phyloP scores from a whole-genome alignment of 2,329 filamentous ascomycete species.

The Blastomyces emzantsi region DNA sequence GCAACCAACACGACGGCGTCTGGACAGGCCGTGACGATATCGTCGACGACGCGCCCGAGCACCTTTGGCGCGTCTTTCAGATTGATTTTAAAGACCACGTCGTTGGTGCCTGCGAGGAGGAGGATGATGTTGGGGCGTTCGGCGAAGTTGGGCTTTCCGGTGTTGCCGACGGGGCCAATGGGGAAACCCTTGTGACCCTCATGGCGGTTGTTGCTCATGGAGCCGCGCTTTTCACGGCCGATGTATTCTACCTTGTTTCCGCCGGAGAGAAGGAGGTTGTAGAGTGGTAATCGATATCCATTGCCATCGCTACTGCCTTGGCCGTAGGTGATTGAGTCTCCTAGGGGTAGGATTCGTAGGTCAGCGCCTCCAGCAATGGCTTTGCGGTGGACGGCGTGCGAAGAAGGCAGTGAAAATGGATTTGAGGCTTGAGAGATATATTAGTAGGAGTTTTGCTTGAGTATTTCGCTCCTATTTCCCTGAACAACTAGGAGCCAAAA shows the following conservation, averaged over 20 bases:
- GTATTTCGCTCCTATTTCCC: no score
- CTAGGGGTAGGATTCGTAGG: conserved; percentile 24
- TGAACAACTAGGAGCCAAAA: no score
- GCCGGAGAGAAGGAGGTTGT: conserved; percentile 20
- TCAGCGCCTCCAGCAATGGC: conserved; percentile 1
- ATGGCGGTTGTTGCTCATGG: conserved; percentile 24
- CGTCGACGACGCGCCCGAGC: conserved; percentile 27
- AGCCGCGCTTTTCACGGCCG: conserved; percentile 12
- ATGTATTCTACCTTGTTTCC: conserved; percentile 15
- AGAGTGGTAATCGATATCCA: conserved; percentile 29
- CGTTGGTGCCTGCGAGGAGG: conserved; percentile 29
- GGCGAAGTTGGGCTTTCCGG: conserved; percentile 14
- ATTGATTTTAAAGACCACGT: conserved; percentile 20
- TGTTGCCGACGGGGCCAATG: conserved; percentile 24
- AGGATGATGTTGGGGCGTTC: conserved; percentile 27
- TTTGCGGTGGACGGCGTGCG: no score
- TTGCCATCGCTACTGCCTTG: conserved; percentile 23
- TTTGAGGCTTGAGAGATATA: background rate
- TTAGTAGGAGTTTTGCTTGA: background rate
- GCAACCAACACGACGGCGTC: conserved; percentile 32
- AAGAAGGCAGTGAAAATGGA: no score
- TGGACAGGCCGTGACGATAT: conserved; percentile 23
- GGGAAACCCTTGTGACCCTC: conserved; percentile 16
- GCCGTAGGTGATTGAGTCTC: conserved; percentile 28
- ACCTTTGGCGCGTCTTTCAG: conserved; percentile 26